These are phyloP conservation scores for Trichomonascus vanleenenianus DNA, from an alignment of 805 yeast species.

Conservation along the genomic window DNA sequence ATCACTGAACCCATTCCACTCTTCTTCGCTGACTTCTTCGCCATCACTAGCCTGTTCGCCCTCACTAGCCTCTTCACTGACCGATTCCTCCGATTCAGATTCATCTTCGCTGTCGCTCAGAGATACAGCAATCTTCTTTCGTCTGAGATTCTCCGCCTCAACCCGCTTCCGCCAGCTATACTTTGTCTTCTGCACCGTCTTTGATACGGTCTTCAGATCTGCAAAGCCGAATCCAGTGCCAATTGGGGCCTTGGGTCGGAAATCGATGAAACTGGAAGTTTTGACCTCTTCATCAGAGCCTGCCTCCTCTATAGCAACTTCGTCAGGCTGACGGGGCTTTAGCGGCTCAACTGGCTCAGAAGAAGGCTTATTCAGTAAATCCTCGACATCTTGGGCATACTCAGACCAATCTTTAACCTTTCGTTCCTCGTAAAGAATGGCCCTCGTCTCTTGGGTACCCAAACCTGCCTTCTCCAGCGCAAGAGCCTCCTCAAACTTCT, in stretches of 20 bases:
- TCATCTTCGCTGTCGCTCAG: constrained; percentile 11
- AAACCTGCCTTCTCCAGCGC: constrained; percentile 65
- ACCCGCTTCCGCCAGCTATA: constrained; percentile 59
- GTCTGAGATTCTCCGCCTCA: constrained; percentile 34
- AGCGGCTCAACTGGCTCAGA: too few species aligned
- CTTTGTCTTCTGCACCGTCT: constrained; percentile 39
- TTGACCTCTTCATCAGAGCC: constrained; percentile 12
- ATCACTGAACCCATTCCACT: constrained; percentile 8
- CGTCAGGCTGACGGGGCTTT: too few species aligned
- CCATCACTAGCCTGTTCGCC: constrained; percentile 3
- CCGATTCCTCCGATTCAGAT: constrained; percentile 24
- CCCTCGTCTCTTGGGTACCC: constrained; percentile 52
- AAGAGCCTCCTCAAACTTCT: constrained; percentile 67
- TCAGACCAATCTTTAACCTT: constrained; percentile 55
- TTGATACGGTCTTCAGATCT: constrained; percentile 10
- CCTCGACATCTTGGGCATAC: constrained; percentile 3
- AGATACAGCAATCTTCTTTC: constrained; percentile 23
- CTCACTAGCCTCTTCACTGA: constrained; percentile 20
- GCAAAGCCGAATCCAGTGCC: constrained; percentile 1
- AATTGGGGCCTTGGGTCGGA: neutral
- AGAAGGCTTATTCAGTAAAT: too few species aligned
- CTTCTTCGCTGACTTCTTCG: constrained; percentile 18
- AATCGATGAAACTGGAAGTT: constrained; percentile 52
- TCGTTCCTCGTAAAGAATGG: constrained; percentile 62
- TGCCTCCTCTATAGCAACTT: too few species aligned